Evolutionary conservation across 169 alveolate genomes (phyloP).

Genomic region (Sarcocystis neurona): DNA sequence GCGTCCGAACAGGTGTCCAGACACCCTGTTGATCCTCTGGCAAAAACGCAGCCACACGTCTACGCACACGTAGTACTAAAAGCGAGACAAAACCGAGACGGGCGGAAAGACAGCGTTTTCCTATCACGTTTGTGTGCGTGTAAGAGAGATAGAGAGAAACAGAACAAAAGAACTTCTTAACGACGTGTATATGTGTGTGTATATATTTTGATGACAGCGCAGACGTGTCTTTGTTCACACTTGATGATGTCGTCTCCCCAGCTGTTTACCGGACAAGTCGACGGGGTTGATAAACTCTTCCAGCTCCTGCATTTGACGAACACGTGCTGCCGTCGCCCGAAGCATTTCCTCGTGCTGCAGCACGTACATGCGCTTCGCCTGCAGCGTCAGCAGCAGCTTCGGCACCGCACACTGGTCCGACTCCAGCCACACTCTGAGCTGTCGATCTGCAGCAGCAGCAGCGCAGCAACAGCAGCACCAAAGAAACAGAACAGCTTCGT

Average conservation of each 20-base stretch:
- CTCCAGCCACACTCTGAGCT: constrained; percentile 57
- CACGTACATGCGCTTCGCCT: constrained; percentile 39
- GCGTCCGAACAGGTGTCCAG: too few relatives aligned
- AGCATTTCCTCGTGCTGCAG: constrained; percentile 45
- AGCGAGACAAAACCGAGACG: too few relatives aligned
- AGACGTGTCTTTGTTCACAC: too few relatives aligned
- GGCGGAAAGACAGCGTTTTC: too few relatives aligned
- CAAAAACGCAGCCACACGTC: too few relatives aligned
- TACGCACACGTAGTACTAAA: too few relatives aligned
- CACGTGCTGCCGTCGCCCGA: constrained; percentile 26
- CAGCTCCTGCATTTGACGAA: constrained; percentile 25
- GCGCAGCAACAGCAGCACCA: not conserved
- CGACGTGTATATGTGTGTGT: too few relatives aligned
- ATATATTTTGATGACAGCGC: too few relatives aligned
- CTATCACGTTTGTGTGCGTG: too few relatives aligned
- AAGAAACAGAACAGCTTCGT: constrained; percentile 7
- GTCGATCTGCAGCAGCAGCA: constrained; percentile 22
- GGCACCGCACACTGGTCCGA: constrained; percentile 36
- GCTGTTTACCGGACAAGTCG: constrained; percentile 6
- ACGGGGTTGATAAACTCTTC: constrained; percentile 45
- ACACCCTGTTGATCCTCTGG: too few relatives aligned
- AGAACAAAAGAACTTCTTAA: too few relatives aligned
- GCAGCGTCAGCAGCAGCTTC: constrained; percentile 40
- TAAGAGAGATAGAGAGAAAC: not conserved
- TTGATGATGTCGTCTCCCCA: too few relatives aligned